Conservation (phyloP, 306 rosid genomes). For the Prunus campanulata region DNA sequence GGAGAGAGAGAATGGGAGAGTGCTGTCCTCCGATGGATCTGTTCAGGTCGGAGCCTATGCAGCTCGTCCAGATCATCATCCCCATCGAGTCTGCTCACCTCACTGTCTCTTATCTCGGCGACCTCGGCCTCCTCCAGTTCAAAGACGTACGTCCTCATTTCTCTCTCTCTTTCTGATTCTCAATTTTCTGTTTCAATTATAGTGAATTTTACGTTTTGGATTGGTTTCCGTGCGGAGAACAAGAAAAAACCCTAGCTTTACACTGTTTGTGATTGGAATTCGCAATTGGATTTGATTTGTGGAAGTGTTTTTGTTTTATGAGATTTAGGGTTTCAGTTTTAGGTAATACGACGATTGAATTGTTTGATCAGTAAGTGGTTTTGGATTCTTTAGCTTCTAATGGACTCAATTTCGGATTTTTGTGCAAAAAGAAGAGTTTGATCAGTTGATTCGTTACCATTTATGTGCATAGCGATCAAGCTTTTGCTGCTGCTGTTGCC, state of each 20-base stretch:
- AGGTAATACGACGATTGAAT: background rate
- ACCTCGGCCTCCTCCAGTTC: conserved; percentile 89
- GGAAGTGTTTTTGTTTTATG: background rate
- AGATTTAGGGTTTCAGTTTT: background rate
- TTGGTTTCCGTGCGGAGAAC: background rate
- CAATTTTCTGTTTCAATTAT: background rate
- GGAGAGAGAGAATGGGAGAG: conserved; percentile 57
- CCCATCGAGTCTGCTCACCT: conserved; percentile 91
- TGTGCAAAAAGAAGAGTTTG: background rate
- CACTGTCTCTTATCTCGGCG: conserved; percentile 93
- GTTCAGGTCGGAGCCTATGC: conserved; percentile 98
- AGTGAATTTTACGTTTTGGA: background rate
- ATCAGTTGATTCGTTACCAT: background rate
- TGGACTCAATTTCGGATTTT: background rate
- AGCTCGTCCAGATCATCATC: conserved; percentile 91
- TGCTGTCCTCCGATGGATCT: conserved; percentile 98
- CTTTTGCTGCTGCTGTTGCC: background rate
- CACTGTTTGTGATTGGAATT: background rate
- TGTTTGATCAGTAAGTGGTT: background rate
- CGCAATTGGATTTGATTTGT: background rate
- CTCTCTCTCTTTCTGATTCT: background rate
- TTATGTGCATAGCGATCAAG: background rate
- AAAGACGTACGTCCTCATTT: conserved; percentile 54
- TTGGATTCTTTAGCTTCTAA: background rate
- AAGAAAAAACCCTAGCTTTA: conserved; percentile 25